These are phyloP conservation scores for Aureobasidium sp. DNA, from an alignment of 2,329 filamentous ascomycete species.

Conservation along the genomic window DNA sequence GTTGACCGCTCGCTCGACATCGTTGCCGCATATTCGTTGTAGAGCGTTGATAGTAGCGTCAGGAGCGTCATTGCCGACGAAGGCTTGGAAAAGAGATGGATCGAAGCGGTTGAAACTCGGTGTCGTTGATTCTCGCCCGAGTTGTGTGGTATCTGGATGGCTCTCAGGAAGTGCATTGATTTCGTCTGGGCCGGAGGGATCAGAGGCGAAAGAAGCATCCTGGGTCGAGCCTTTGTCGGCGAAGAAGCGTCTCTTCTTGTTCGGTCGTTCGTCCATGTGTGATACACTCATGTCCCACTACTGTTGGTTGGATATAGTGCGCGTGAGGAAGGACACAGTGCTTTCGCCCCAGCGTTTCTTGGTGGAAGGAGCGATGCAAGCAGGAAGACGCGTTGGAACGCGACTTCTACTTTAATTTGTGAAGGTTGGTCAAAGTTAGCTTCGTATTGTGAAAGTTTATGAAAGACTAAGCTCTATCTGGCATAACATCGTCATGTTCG, in stretches of 20 bases:
- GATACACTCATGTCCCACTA: slow-evolving; percentile 20
- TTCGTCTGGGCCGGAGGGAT: slow-evolving; percentile 27
- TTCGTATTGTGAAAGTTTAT: neutral
- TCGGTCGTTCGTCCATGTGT: slow-evolving; percentile 44
- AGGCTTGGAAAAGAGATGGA: slow-evolving; percentile 44
- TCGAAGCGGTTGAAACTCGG: slow-evolving; percentile 39
- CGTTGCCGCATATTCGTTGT: slow-evolving; percentile 40
- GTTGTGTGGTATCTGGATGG: neutral
- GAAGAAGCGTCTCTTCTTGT: slow-evolving; percentile 57
- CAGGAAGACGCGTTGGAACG: slow-evolving; percentile 16
- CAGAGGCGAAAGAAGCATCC: slow-evolving; percentile 21
- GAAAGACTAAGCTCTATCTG: neutral
- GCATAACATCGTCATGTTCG: neutral
- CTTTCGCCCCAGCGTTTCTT: neutral
- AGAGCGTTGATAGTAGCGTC: slow-evolving; percentile 38
- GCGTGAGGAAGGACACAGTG: neutral
- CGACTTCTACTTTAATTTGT: neutral
- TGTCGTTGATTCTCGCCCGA: slow-evolving; percentile 10
- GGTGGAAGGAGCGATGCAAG: neutral
- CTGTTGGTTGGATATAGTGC: neutral
- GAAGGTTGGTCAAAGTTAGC: neutral
- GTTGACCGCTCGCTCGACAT: slow-evolving; percentile 54
- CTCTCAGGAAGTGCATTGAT: slow-evolving; percentile 24
- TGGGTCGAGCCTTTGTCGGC: slow-evolving; percentile 37
- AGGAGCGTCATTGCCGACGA: slow-evolving; percentile 47